Percentiles rank a stretch among this genome's conserved stretches.
phyloP scores from a whole-genome alignment of 2,329 filamentous ascomycete genomes.

The Trichoderma afroharzianum region DNA sequence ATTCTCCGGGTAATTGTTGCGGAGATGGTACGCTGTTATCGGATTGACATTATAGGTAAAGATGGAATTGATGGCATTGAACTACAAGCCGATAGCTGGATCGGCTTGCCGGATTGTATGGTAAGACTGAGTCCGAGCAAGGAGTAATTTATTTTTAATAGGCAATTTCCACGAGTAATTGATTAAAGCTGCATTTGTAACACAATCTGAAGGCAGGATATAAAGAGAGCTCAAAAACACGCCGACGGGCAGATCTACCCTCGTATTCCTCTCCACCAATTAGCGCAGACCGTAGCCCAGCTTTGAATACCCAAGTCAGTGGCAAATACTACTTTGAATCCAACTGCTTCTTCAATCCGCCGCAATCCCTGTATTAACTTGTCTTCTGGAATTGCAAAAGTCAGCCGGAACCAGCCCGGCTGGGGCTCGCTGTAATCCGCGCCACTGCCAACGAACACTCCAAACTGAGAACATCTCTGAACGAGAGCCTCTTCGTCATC shows the following conservation, averaged over 20 bases:
- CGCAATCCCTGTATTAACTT: background rate
- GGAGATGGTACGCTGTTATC: background rate
- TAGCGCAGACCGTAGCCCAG: background rate
- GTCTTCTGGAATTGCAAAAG: slow-evolving; percentile 5
- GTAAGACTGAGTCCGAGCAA: background rate
- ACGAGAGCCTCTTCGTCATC: slow-evolving; percentile 12
- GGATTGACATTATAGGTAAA: background rate
- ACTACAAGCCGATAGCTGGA: slow-evolving; percentile 16
- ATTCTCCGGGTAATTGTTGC: slow-evolving; percentile 5
- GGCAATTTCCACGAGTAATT: background rate
- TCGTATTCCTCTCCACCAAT: background rate
- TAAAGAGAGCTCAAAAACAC: background rate
- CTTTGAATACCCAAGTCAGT: background rate
- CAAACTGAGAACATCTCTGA: background rate
- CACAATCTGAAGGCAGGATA: background rate
- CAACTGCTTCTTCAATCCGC: slow-evolving; percentile 9
- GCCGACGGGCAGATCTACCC: background rate
- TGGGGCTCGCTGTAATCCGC: slow-evolving; percentile 11
- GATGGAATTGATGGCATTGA: background rate
- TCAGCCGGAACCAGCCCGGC: slow-evolving; percentile 14
- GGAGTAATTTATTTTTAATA: background rate
- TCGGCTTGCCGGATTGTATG: slow-evolving; percentile 5
- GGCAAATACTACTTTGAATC: background rate
- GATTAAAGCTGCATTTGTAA: background rate
- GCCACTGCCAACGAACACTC: slow-evolving; percentile 8